Base-by-base conservation (phyloP, 2,329 filamentous ascomycete genomes). In the Cladosporium velox region DNA sequence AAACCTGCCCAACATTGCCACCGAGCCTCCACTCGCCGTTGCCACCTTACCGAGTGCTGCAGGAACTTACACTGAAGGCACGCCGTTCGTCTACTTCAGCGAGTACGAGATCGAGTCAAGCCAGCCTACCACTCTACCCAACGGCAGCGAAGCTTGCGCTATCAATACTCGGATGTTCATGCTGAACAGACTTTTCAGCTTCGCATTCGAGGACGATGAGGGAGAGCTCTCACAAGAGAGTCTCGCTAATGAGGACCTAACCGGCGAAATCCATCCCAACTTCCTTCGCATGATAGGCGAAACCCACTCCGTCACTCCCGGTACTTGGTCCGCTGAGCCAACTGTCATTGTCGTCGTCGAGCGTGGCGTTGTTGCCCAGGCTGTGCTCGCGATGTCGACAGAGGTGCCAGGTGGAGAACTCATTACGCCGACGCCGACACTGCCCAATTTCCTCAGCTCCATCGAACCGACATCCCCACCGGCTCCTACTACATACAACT, bases 261-360 rank as follows among this genome's bases (percentile, higher is more conserved):
- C 78, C 26, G 73, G 72, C 24, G 75, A 76, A n/a, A 68, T 76
- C n/a, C 69, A 74, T 51, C 70, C 71, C 15, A 67, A 67, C 0
- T 78, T 82, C 58, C 68, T 81, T 2, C 70, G 74, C 32, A 70
- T 77, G 18, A 66, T 73, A 5, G 67, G 67, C 34, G 52, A 69
- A 5, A 65, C 66, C 7, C 63, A 64, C 2, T 67, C 68, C 24
- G 66, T 70, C 66, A 70, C 69, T 8, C 70, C 76, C 5, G 81
- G 80, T 12, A 74, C 73, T 4, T 76, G 78, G 49, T 72, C 75
- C 41, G 81, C 79, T 5, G 72, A 73, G 14, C 78, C 81, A 1
- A 82, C 79, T 1, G 78, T 82, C 4, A 69, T 81, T 4, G 72
- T 82, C 6, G 75, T 82, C 5, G 77, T 82, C 8, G 73, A 81